Base-by-base conservation (phyloP, 208 protist genomes). In the Trypanosoma congolense region DNA sequence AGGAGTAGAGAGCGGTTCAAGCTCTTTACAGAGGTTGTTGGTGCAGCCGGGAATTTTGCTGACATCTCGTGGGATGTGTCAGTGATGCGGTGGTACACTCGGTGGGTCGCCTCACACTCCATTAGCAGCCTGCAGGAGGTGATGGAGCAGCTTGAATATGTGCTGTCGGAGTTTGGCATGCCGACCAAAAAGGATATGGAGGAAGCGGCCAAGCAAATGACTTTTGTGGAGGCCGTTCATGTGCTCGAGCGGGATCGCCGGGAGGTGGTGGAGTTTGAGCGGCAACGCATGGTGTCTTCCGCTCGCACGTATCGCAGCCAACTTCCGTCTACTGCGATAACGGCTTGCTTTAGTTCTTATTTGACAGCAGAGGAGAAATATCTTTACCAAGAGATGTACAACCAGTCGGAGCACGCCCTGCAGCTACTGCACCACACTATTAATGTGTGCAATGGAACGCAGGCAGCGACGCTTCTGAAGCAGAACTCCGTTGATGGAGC, bases 311-410 rank as follows among this genome's bases (percentile, higher is more conserved):
- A 75, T 62, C 70, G 78, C 18, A 68, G 84, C 5, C 61, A 68
- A 33, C 55, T 93, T 18, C 71, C 80, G n/a, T 42, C 65, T 10
- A 43, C 48, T 19, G 76, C 74, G 2, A 72, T 90, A 24, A 88
- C 70, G 2, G 69, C 61, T 9, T 79, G 76, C 30, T 79, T 75
- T 16, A 93, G 71, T 64, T 75, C 71, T 46, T 90, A 87, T 65
- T 74, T 93, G 3, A 79, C 63, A 2, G 3, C 66, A 2, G 82
- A 90, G 69, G 86, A 93, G 58, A 90, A 87, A 75, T 90, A 85
- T 61, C 72, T 73, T 65, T 93, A 89, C 60, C 86, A 93, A 66
- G 81, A 90, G 73, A 82, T 78, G 43, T 88, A 80, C 66, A 90
- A 90, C 50, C 76, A 90, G 57, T 80, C 86, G 21, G 82, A 93